Percentiles rank a stretch among this genome's conserved stretches.
phyloP scores from a whole-genome alignment of 805 yeast genomes.

The Wickerhamiella slavikovae region DNA sequence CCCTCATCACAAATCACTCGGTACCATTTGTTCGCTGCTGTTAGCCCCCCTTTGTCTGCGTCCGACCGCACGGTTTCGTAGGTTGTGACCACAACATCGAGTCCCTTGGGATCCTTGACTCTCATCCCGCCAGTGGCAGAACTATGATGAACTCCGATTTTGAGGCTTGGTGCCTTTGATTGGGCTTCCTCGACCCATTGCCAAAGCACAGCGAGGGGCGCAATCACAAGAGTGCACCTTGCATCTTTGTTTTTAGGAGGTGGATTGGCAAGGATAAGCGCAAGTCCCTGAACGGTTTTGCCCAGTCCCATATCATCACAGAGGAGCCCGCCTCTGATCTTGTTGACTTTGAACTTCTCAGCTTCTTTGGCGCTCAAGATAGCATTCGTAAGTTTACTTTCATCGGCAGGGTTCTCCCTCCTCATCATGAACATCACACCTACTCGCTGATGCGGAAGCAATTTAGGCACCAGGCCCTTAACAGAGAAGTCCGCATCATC shows the following conservation, averaged over 20 bases:
- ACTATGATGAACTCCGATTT: conserved; percentile 15
- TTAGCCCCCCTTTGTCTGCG: conserved; percentile 1
- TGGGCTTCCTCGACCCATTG: conserved; percentile 25
- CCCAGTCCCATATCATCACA: conserved; percentile 90
- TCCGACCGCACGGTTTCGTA: conserved; percentile 16
- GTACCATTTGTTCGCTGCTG: conserved; percentile 22
- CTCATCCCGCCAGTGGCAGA: no score
- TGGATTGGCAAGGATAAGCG: conserved; percentile 31
- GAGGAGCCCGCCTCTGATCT: conserved; percentile 33
- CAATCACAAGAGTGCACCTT: conserved; percentile 21
- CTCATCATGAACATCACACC: conserved; percentile 24
- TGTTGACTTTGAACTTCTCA: neutral
- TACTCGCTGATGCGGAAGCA: conserved; percentile 26
- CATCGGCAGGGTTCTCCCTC: conserved; percentile 18
- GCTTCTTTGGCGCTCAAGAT: neutral
- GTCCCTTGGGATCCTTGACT: conserved; percentile 9
- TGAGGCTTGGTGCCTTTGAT: conserved; percentile 20
- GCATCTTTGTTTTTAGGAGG: conserved; percentile 2
- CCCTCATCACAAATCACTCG: conserved; percentile 49
- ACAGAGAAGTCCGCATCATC: conserved; percentile 7
- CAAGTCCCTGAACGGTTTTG: conserved; percentile 60
- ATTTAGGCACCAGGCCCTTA: conserved; percentile 21
- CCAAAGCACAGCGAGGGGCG: conserved; percentile 22
- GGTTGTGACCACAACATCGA: conserved; percentile 21
- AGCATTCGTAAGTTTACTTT: neutral